Conservation (phyloP, 352 stramenopile species). For the Globisporangium emineosum region DNA sequence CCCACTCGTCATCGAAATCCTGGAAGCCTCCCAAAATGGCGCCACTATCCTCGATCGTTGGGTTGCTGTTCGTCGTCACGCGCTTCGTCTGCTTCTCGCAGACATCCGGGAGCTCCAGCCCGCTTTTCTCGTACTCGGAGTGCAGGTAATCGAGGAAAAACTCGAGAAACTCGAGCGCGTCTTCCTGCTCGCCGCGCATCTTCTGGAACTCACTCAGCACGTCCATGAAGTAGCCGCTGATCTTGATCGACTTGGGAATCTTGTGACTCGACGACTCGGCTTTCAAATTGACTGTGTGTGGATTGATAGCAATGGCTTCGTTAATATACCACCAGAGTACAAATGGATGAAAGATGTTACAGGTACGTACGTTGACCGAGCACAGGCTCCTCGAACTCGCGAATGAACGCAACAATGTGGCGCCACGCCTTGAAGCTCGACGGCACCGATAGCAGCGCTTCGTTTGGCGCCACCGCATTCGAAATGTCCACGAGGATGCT, state of each 20-base stretch:
- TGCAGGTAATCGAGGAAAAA: slow-evolving; percentile 85
- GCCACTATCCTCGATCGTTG: slow-evolving; percentile 16
- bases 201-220: slow-evolving; percentile 81
- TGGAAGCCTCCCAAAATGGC: not conserved
- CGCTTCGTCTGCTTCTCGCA: slow-evolving; percentile 69
- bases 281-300: slow-evolving; percentile 16
- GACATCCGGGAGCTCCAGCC: slow-evolving; percentile 43
- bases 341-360: slow-evolving; percentile 5
- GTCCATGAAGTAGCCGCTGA: slow-evolving; percentile 82
- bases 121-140: slow-evolving; percentile 77
- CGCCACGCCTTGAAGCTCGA: slow-evolving; percentile 67
- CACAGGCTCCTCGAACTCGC: slow-evolving; percentile 80
- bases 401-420: slow-evolving; percentile 77
- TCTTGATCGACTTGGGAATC: slow-evolving; percentile 62
- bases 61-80: slow-evolving; percentile 16
- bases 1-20: slow-evolving; percentile 68
- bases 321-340: not conserved
- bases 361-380: slow-evolving; percentile 55
- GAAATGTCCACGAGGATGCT: slow-evolving; percentile 76
- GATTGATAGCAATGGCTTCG: not conserved
- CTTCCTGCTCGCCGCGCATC: slow-evolving; percentile 77
- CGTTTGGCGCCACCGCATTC: slow-evolving; percentile 32
- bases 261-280: slow-evolving; percentile 39
- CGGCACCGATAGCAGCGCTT: slow-evolving; percentile 39
- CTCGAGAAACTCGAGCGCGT: slow-evolving; percentile 84